Conservation (phyloP, 2,329 filamentous ascomycete genomes). For the Blastomyces gilchristii region DNA sequence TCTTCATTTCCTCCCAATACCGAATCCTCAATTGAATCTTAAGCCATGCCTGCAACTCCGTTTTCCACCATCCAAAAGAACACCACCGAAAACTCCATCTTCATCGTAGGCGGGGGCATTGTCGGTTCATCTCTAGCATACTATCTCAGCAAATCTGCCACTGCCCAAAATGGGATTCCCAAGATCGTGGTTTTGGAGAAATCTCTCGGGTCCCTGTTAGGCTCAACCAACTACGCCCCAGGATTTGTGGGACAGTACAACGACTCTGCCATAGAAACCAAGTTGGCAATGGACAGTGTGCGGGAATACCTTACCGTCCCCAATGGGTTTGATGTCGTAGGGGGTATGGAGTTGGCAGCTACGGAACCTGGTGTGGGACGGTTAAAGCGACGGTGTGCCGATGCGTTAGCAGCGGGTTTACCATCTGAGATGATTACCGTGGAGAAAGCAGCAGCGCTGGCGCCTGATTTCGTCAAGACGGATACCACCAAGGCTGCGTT, state of each 20-base stretch:
- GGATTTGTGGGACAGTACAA: constrained; percentile 30
- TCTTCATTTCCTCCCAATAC: too few species aligned
- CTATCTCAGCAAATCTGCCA: constrained; percentile 20
- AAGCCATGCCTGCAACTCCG: neutral
- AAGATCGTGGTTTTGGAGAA: constrained; percentile 22
- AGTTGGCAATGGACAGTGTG: constrained; percentile 24
- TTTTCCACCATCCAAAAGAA: constrained; percentile 4
- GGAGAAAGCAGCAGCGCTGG: constrained; percentile 18
- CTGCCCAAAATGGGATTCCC: constrained; percentile 4
- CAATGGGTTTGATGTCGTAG: constrained; percentile 21
- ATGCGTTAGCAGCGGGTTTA: constrained; percentile 19
- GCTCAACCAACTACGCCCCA: constrained; percentile 28
- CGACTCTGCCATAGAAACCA: constrained; percentile 23
- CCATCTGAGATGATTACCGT: constrained; percentile 20
- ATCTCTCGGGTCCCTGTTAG: constrained; percentile 19
- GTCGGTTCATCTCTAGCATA: constrained; percentile 28
- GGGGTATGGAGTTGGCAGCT: constrained; percentile 22
- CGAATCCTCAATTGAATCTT: neutral
- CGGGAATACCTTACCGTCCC: constrained; percentile 23
- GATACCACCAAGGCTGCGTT: constrained; percentile 15
- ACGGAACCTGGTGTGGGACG: constrained; percentile 16
- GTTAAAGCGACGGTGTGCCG: constrained; percentile 16
- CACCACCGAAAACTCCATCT: constrained; percentile 9
- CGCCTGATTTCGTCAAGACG: constrained; percentile 23
- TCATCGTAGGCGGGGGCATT: constrained; percentile 26